These are phyloP conservation scores for Diutina scorzettiae DNA, from an alignment of 1,139 yeast species.

Conservation along the genomic window DNA sequence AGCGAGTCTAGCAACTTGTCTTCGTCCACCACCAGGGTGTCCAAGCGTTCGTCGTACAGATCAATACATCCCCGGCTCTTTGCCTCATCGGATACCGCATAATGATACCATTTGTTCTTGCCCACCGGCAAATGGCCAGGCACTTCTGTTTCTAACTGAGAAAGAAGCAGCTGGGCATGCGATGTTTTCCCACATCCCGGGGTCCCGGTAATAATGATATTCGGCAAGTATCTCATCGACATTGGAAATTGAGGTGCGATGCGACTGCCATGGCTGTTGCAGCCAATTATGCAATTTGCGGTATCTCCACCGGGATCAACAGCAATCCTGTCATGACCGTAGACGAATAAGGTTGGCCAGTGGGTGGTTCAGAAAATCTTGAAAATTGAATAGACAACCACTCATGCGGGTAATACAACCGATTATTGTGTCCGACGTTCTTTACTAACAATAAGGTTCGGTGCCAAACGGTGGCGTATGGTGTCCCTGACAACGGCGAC, in stretches of 20 bases:
- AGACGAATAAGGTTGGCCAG: too few relatives aligned
- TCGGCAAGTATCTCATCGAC: slow-evolving; percentile 45
- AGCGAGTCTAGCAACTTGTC: slow-evolving; percentile 73
- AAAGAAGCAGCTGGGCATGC: slow-evolving; percentile 56
- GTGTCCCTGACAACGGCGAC: too few relatives aligned
- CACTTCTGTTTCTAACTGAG: slow-evolving; percentile 31
- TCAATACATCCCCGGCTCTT: slow-evolving; percentile 66
- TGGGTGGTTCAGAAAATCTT: too few relatives aligned
- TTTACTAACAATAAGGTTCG: too few relatives aligned
- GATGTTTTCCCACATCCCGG: slow-evolving; percentile 97
- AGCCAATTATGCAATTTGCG: too few relatives aligned
- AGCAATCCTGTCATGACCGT: too few relatives aligned
- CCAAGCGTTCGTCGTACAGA: slow-evolving; percentile 76
- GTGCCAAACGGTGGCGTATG: too few relatives aligned
- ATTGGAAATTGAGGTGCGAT: neutral
- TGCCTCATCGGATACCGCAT: slow-evolving; percentile 73
- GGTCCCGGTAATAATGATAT: slow-evolving; percentile 87
- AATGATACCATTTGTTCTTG: slow-evolving; percentile 35
- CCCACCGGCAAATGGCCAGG: slow-evolving; percentile 40
- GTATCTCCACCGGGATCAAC: too few relatives aligned
- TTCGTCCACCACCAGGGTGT: slow-evolving; percentile 85
- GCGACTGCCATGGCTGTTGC: too few relatives aligned
- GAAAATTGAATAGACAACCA: too few relatives aligned
- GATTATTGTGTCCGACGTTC: too few relatives aligned
- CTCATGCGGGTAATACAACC: too few relatives aligned